Conservation (phyloP, 805 yeast species). For the Sugiyamaella smithiae region DNA sequence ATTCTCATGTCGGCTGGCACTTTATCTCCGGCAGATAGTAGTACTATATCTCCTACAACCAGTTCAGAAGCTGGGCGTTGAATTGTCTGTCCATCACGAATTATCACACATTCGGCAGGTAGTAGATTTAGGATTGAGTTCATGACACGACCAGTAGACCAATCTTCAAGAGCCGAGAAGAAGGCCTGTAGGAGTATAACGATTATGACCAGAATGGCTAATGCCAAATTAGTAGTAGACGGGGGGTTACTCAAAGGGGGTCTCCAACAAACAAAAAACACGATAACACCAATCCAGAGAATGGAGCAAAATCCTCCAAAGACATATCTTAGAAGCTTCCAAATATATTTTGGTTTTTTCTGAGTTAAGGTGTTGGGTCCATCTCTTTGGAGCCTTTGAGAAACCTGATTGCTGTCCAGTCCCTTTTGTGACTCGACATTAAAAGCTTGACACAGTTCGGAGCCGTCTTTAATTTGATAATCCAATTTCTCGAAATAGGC, state of each 20-base stretch:
- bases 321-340: slow-evolving; percentile 39
- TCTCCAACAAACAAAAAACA: slow-evolving; percentile 45
- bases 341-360: slow-evolving; percentile 20
- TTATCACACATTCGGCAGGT: slow-evolving; percentile 34
- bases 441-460: slow-evolving; percentile 13
- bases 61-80: slow-evolving; percentile 35
- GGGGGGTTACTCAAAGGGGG: slow-evolving; percentile 47
- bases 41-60: slow-evolving; percentile 47
- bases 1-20: slow-evolving; percentile 50
- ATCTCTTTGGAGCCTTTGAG: slow-evolving; percentile 10
- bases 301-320: slow-evolving; percentile 51
- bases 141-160: slow-evolving; percentile 47
- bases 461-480: slow-evolving; percentile 11
- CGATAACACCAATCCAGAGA: slow-evolving; percentile 42
- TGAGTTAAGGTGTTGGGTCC: slow-evolving; percentile 17
- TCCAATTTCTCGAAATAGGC: slow-evolving; percentile 17
- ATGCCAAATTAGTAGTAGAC: slow-evolving; percentile 39
- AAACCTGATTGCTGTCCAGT: slow-evolving; percentile 4
- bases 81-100: slow-evolving; percentile 36
- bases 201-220: slow-evolving; percentile 42
- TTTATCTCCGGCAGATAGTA: slow-evolving; percentile 40
- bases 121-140: slow-evolving; percentile 45
- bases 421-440: slow-evolving; percentile 11
- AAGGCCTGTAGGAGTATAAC: slow-evolving; percentile 44
- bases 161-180: slow-evolving; percentile 49